Base-by-base conservation (phyloP, 1,284 basidiomycete species). In the Cryptococcus wingfieldii region DNA sequence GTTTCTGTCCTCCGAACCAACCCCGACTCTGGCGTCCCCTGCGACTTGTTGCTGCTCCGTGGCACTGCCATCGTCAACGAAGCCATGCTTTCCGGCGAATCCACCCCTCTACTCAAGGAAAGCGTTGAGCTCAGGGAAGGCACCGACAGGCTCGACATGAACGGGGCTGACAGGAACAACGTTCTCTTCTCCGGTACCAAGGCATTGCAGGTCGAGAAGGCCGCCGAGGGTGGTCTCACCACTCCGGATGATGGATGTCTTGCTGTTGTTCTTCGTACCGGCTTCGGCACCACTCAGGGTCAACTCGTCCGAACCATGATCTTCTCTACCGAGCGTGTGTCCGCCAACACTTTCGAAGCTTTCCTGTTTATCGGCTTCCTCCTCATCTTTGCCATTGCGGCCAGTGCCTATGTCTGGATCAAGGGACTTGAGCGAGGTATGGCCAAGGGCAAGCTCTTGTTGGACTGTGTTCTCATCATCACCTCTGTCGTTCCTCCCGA, bases 231-330 rank as follows among this genome's bases (percentile, higher is more conserved):
- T 7, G 71, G 72, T 34, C 56, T 74, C 31, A 63, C 64, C 50
- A 78, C 91, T 1, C 91, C 93, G 1, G 90, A 95, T 68, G 85
- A 83, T 18, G 92, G 92, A 28, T 94, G 90, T 74, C 84, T 95
- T 23, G 92, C 91, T 8, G 81, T 93, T 39, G 91, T 97, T 7
- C 82, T 96, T 39, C 86, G 90, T 56, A 96, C 94, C n/a, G 93
- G 94, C 4, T 97, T 97, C 71, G 93, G 94, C 23, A 97, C 94
- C 4, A 86, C 91, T 1, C 94, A 97, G 75, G 93, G 94, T 51
- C 90, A 95, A 76, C 84, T 97, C 46, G 91, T 97, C 38, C 82
- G 93, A 63, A 97, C 93, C 1, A 97, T 97, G 93, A 92, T 97
- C 60, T 97, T 96, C 80, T 93, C 90, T 4, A 92, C 90, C 1